phyloP scores from a whole-genome alignment of 352 stramenopile species.

The Phytophthora meadii region DNA sequence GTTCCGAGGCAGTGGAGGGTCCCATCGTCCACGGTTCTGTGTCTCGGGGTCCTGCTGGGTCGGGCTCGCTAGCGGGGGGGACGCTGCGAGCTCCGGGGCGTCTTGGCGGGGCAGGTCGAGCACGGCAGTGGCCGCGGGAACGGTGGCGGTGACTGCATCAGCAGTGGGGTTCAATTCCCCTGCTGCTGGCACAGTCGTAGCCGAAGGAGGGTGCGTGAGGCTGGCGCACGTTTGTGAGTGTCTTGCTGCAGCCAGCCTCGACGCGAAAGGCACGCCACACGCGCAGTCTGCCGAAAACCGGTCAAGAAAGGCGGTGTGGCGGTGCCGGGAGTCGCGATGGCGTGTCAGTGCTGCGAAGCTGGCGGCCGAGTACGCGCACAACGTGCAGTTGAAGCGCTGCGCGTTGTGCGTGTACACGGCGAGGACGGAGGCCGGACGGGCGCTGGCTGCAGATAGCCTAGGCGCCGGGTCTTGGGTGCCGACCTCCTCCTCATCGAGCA shows the following conservation, averaged over 20 bases:
- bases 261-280: neutral
- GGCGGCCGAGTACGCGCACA: constrained; percentile 8
- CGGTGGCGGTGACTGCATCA: neutral
- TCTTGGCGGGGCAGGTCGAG: no score
- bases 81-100: no score
- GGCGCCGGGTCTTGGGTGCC: neutral
- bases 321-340: neutral
- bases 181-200: constrained; percentile 2
- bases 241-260: neutral
- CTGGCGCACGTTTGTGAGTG: neutral
- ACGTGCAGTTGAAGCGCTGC: constrained; percentile 6
- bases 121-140: no score
- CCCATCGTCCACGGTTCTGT: neutral
- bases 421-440: neutral
- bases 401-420: constrained; percentile 13
- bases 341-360: no score
- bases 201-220: neutral
- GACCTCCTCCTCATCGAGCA: neutral
- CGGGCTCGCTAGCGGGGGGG: no score
- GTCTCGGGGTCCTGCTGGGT: neutral
- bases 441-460: neutral
- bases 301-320: neutral
- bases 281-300: neutral
- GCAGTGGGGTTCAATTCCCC: neutral
- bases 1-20: neutral